Conservation (phyloP, 495 filamentous ascomycete genomes). For the Aspergillus asperescens region DNA sequence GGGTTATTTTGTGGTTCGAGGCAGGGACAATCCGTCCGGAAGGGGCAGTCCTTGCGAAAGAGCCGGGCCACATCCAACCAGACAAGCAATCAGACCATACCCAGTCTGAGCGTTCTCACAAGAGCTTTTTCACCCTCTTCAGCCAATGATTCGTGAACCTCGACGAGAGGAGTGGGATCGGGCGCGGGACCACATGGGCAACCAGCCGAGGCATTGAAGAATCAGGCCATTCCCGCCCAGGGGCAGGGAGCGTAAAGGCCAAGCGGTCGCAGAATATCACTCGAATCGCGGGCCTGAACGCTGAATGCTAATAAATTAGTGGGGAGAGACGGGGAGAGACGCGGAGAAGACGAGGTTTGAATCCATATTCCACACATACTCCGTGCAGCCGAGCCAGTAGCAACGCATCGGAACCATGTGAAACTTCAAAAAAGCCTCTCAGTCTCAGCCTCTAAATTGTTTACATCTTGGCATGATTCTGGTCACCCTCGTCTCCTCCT, state of each 20-base stretch:
- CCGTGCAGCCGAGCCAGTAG: background rate
- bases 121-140: background rate
- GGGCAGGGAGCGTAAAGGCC: too few species aligned
- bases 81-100: background rate
- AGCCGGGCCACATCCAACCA: background rate
- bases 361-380: too few species aligned
- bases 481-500: background rate
- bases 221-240: background rate
- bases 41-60: constrained; percentile 13
- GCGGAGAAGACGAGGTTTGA: background rate
- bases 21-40: background rate
- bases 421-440: background rate
- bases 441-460: too few species aligned
- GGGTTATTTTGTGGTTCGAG: background rate
- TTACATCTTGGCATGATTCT: too few species aligned
- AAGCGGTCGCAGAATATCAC: too few species aligned
- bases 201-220: background rate
- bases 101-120: background rate
- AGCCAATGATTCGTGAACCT: background rate
- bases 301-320: background rate
- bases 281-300: too few species aligned
- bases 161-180: background rate
- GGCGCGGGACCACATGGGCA: background rate
- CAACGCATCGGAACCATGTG: constrained; percentile 2
- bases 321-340: background rate